These are phyloP conservation scores for Fusarium duplospermum DNA, from an alignment of 2,329 filamentous ascomycete species.

Conservation along the genomic window DNA sequence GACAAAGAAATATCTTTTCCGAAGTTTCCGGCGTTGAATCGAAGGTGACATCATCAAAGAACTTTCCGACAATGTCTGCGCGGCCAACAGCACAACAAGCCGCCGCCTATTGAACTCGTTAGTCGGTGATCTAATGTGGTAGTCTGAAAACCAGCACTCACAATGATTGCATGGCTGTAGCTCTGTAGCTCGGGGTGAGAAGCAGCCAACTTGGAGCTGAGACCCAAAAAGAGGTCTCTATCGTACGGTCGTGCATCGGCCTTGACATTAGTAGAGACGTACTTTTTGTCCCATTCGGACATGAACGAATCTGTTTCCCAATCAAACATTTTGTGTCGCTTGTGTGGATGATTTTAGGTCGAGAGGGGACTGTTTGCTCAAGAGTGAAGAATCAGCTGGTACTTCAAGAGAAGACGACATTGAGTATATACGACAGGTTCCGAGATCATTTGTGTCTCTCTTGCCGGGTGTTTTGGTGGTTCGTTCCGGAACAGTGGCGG, in stretches of 20 bases:
- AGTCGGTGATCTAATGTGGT: background rate
- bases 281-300: conserved; percentile 28
- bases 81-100: conserved; percentile 28
- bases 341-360: background rate
- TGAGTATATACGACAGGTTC: background rate
- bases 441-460: background rate
- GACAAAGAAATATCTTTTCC: conserved; percentile 14
- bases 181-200: conserved; percentile 3
- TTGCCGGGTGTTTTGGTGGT: background rate
- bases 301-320: conserved; percentile 24
- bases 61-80: conserved; percentile 23
- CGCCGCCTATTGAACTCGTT: conserved; percentile 7
- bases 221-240: conserved; percentile 7
- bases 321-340: conserved; percentile 16
- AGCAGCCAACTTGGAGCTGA: conserved; percentile 5
- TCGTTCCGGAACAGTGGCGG: background rate
- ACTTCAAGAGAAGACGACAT: background rate
- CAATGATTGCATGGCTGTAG: conserved; percentile 20
- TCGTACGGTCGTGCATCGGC: conserved; percentile 13
- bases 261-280: conserved; percentile 29
- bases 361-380: accelerated
- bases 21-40: conserved; percentile 13
- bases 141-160: background rate
- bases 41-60: conserved; percentile 29
- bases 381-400: background rate